A percentile compares a stretch with the other conserved stretches of the same genome.
Evolutionary conservation across 2,329 filamentous ascomycete genomes (phyloP).

Genomic region (Trichoderma koningiopsis): DNA sequence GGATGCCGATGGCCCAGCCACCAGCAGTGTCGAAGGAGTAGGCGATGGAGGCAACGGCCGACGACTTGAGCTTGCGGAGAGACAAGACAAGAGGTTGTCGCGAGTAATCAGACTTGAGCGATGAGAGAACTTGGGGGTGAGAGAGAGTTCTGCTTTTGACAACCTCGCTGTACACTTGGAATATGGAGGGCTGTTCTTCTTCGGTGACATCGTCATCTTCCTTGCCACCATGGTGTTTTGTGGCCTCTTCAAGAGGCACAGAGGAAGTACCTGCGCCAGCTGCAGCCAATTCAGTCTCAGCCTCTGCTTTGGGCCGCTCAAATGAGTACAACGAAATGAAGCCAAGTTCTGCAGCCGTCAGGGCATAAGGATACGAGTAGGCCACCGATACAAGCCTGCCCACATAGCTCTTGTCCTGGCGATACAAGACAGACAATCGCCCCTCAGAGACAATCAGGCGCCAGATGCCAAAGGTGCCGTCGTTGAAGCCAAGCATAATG

Average conservation of each 20-base stretch:
- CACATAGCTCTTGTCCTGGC: conserved; percentile 62
- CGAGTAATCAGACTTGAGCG: conserved; percentile 77
- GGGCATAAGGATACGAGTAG: conserved; percentile 71
- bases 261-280: neutral
- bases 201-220: neutral
- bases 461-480: conserved; percentile 74
- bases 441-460: conserved; percentile 51
- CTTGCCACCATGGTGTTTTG: neutral
- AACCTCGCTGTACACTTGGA: conserved; percentile 1
- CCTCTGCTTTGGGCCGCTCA: conserved; percentile 32
- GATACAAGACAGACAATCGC: conserved; percentile 54
- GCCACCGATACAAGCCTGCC: conserved; percentile 71
- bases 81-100: conserved; percentile 80
- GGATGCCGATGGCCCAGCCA: conserved; percentile 90
- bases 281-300: neutral
- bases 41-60: conserved; percentile 79
- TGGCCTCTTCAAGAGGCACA: neutral
- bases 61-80: conserved; percentile 65
- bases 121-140: conserved; percentile 63
- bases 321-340: conserved; percentile 77
- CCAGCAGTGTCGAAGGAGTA: conserved; percentile 78
- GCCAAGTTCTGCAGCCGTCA: conserved; percentile 76
- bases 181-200: neutral
- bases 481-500: conserved; percentile 68
- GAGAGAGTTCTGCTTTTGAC: conserved; percentile 25